Evolutionary conservation across 2,329 filamentous ascomycete species (phyloP).

Genomic region (Colletotrichum spinosum): DNA sequence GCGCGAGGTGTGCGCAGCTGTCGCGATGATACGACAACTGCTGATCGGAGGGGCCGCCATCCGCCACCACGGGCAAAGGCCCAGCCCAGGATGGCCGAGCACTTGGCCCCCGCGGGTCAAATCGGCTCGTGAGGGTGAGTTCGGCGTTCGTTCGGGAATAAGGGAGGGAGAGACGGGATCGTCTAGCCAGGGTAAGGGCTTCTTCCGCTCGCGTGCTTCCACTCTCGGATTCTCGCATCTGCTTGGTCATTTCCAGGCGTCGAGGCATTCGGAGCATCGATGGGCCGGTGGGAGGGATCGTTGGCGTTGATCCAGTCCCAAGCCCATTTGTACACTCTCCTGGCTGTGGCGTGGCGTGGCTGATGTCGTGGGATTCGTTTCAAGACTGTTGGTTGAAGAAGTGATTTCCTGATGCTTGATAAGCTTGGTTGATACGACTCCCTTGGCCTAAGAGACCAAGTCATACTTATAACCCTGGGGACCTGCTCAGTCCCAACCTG

Average conservation of each 20-base stretch:
- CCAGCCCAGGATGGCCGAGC: conserved; percentile 6
- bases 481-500: too few relatives aligned
- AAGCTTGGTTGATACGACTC: too few relatives aligned
- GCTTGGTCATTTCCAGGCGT: background rate
- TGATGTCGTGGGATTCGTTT: too few relatives aligned
- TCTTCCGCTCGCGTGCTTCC: background rate
- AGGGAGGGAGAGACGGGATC: background rate
- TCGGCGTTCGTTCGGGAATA: conserved; percentile 22
- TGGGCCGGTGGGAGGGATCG: too few relatives aligned
- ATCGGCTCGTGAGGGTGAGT: conserved; percentile 6
- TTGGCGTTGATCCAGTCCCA: too few relatives aligned
- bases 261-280: background rate
- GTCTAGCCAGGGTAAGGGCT: conserved; percentile 2
- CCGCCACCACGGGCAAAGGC: background rate
- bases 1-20: conserved; percentile 13
- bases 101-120: conserved; percentile 13
- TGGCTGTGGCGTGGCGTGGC: too few relatives aligned
- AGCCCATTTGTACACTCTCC: too few relatives aligned
- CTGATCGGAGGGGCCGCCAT: background rate
- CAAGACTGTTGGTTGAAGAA: too few relatives aligned
- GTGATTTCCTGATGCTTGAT: too few relatives aligned
- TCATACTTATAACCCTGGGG: too few relatives aligned
- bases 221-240: background rate
- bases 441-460: too few relatives aligned
- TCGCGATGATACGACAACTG: conserved; percentile 1